Evolutionary conservation across 2,329 filamentous ascomycete genomes (phyloP).

Genomic region (Pseudogymnoascus destructans): DNA sequence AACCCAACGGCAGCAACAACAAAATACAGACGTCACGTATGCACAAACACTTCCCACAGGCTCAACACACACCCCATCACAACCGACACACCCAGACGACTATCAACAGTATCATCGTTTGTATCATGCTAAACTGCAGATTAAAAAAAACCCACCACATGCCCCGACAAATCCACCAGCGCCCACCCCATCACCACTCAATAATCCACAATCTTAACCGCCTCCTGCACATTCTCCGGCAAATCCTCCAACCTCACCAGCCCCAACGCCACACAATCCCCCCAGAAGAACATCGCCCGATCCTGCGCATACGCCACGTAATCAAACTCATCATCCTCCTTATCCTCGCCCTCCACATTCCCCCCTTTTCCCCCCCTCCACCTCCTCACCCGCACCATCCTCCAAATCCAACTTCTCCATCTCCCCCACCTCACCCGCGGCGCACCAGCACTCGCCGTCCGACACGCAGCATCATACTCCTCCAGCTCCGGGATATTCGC

Average conservation of each 20-base stretch:
- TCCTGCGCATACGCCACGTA: constrained; percentile 88
- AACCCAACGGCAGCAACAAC: neutral
- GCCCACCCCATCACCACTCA: constrained; percentile 25
- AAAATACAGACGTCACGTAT: neutral
- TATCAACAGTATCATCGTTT: neutral
- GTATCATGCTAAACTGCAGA: neutral
- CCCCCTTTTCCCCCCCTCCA: constrained; percentile 14
- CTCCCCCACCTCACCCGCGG: neutral
- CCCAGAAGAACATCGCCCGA: constrained; percentile 86
- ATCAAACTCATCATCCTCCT: constrained; percentile 65
- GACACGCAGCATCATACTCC: constrained; percentile 30
- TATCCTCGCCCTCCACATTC: constrained; percentile 14
- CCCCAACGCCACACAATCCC: constrained; percentile 68
- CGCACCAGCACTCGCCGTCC: neutral
- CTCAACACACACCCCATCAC: neutral
- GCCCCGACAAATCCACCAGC: neutral
- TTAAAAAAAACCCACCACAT: neutral
- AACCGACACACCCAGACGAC: neutral
- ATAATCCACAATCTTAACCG: constrained; percentile 58
- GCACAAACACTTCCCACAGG: neutral
- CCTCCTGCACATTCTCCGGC: constrained; percentile 48
- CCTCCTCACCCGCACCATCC: constrained; percentile 14
- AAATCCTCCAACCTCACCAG: constrained; percentile 65
- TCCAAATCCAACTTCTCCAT: constrained; percentile 17
- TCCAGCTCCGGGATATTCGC: constrained; percentile 71